A percentile compares a stretch with the other conserved stretches of the same genome.
Evolutionary conservation across 805 yeast genomes (phyloP).

Genomic region (Ascoidea rubescens): DNA sequence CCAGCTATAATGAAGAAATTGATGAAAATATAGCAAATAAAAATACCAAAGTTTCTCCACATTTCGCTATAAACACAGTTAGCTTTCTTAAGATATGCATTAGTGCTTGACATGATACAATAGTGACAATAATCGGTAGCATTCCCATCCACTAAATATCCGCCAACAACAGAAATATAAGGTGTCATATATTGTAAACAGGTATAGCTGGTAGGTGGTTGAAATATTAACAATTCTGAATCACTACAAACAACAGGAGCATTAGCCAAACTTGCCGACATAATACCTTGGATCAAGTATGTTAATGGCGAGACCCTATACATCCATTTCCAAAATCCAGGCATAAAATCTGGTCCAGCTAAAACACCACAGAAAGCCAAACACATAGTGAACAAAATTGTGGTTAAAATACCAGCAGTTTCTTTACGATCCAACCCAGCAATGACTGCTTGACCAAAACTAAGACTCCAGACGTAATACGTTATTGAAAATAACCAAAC

Average conservation of each 20-base stretch:
- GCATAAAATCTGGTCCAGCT: slow-evolving; percentile 38
- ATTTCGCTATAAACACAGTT: slow-evolving; percentile 18
- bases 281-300: slow-evolving; percentile 35
- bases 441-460: slow-evolving; percentile 42
- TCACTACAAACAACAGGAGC: slow-evolving; percentile 23
- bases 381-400: slow-evolving; percentile 43
- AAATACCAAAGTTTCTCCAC: slow-evolving; percentile 51
- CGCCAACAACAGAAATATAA: slow-evolving; percentile 12
- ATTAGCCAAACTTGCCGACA: slow-evolving; percentile 31
- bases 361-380: slow-evolving; percentile 70
- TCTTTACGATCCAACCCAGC: slow-evolving; percentile 45
- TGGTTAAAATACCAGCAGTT: slow-evolving; percentile 47
- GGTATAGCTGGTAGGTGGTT: slow-evolving; percentile 30
- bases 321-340: slow-evolving; percentile 68
- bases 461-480: slow-evolving; percentile 38
- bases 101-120: slow-evolving; percentile 8
- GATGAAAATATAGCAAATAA: slow-evolving; percentile 32
- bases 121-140: slow-evolving; percentile 12
- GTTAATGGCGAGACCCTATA: slow-evolving; percentile 53
- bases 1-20: slow-evolving; percentile 21
- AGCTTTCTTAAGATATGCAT: slow-evolving; percentile 10
- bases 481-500: slow-evolving; percentile 30
- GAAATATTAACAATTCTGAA: slow-evolving; percentile 24
- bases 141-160: slow-evolving; percentile 12
- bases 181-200: slow-evolving; percentile 30